These are phyloP conservation scores for Polytolypa hystricis DNA, from an alignment of 2,329 filamentous ascomycete genomes.

Conservation along the genomic window DNA sequence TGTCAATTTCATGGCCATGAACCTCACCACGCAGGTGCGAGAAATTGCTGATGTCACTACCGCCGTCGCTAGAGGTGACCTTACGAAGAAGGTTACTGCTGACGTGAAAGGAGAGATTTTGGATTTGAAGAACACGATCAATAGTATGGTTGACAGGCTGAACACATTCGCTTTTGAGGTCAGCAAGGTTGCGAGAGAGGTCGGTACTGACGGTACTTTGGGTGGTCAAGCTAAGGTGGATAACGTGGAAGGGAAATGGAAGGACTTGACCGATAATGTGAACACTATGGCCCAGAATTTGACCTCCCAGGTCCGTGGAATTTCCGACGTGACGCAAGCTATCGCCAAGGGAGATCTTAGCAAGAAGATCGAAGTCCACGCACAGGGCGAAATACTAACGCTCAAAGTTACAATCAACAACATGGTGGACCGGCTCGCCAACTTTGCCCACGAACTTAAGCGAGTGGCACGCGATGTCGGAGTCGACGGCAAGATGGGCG, in stretches of 20 bases:
- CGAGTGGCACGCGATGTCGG: constrained; percentile 92
- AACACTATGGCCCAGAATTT: constrained; percentile 57
- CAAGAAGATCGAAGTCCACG: constrained; percentile 89
- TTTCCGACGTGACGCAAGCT: constrained; percentile 86
- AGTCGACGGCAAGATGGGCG: constrained; percentile 96
- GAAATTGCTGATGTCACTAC: constrained; percentile 96
- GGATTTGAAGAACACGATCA: constrained; percentile 83
- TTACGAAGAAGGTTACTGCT: constrained; percentile 92
- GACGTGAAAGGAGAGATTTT: constrained; percentile 90
- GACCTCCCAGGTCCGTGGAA: constrained; percentile 66
- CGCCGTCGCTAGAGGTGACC: constrained; percentile 83
- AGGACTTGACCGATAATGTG: constrained; percentile 55
- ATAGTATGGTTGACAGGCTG: constrained; percentile 55
- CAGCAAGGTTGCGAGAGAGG: constrained; percentile 54
- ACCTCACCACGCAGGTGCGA: constrained; percentile 91
- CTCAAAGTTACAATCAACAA: constrained; percentile 96
- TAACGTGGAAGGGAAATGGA: constrained; percentile 57
- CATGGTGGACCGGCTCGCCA: constrained; percentile 92
- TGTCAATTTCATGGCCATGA: constrained; percentile 98
- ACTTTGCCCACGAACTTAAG: constrained; percentile 93
- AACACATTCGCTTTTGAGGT: constrained; percentile 56
- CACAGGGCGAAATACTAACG: constrained; percentile 86
- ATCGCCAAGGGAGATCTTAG: constrained; percentile 95
- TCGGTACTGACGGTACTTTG: constrained; percentile 54
- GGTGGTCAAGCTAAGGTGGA: constrained; percentile 54